Conservation (phyloP, 108 stramenopile genomes). For the Conticribra weissflogii region DNA sequence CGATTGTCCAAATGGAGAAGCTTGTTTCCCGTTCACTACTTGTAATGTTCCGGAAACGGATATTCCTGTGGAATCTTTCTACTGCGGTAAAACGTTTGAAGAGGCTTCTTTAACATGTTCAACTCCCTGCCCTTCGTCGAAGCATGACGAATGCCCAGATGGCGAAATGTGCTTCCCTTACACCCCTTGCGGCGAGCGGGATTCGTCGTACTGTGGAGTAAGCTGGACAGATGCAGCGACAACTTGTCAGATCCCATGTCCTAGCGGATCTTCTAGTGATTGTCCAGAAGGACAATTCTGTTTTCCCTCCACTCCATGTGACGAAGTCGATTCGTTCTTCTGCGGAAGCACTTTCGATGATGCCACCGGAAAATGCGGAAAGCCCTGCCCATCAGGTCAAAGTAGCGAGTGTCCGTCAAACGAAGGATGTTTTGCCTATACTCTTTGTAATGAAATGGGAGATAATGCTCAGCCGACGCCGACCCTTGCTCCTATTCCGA, state of each 20-base stretch:
- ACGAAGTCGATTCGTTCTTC: conserved; percentile 50
- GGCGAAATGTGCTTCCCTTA: conserved; percentile 44
- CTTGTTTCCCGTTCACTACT: conserved; percentile 50
- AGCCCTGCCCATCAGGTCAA: conserved; percentile 45
- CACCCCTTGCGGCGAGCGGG: conserved; percentile 48
- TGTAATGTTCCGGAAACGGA: conserved; percentile 43
- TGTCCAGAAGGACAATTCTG: conserved; percentile 45
- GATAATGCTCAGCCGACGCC: conserved; percentile 42
- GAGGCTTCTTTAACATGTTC: conserved; percentile 49
- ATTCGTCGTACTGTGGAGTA: conserved; percentile 53
- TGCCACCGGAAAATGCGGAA: conserved; percentile 29
- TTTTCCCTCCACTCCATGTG: conserved; percentile 52
- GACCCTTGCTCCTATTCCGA: conserved; percentile 37
- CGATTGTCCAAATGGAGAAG: conserved; percentile 43
- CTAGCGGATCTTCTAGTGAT: conserved; percentile 48
- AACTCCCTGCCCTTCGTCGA: conserved; percentile 40
- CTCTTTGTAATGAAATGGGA: conserved; percentile 62
- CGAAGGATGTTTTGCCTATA: conserved; percentile 53
- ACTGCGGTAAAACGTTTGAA: conserved; percentile 45
- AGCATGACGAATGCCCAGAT: conserved; percentile 43
- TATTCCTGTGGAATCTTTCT: conserved; percentile 55
- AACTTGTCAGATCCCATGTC: conserved; percentile 41
- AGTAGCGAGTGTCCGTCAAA: conserved; percentile 38
- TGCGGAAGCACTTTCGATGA: conserved; percentile 49
- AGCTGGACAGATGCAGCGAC: conserved; percentile 56